Evolutionary conservation across 306 rosid genomes (phyloP), one percentile per base, ranked within the genome.

Genomic region (Trifolium repens): DNA sequence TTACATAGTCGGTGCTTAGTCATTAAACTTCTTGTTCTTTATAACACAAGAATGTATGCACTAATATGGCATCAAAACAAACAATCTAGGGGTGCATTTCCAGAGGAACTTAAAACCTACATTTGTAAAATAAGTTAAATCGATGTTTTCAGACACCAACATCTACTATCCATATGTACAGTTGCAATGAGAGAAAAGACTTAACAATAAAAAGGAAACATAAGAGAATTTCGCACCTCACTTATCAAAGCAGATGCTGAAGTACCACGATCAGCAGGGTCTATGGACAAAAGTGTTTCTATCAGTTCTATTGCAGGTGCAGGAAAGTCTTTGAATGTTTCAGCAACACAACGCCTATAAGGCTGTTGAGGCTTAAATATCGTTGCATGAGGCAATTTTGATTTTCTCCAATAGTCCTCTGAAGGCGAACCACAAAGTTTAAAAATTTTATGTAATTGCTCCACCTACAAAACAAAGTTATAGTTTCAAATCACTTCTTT

Each of bases 361-460:
- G 98, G 98, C 67, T 92, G 98, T 74, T 90, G 98, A 59, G 98
- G 98, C 83, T 92, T 92, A 79, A 92, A 92, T 81, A 92, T 92
- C 19, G 97, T 92, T 49, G 97, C 97, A 86, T 92, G 97, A 69
- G 97, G 97, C 88, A 92, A 83, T 83, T 91, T 92, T 60, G 97
- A 92, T 78, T 90, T 92, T 86, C 91, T 92, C 97, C 97, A 92
- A 73, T 92, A 92, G 69, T 92, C 96, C 83, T 92, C 97, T 3
- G 94, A 87, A 49, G 97, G 97, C 54, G 97, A 92, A 74, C 97
- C 97, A 55, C 97, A 92, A 70, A 92, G 97, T 82, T 92, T 92
- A 80, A 92, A 92, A 81, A 92, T 92, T 83, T 90, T 92, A 84
- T 92, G 98, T 43, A 92, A 77, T 81, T 92, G 98, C 83, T 92